Evolutionary conservation across 345 rosid genomes (phyloP), one percentile per base, ranked within the genome.

Genomic region (Melastoma malabathricum): DNA sequence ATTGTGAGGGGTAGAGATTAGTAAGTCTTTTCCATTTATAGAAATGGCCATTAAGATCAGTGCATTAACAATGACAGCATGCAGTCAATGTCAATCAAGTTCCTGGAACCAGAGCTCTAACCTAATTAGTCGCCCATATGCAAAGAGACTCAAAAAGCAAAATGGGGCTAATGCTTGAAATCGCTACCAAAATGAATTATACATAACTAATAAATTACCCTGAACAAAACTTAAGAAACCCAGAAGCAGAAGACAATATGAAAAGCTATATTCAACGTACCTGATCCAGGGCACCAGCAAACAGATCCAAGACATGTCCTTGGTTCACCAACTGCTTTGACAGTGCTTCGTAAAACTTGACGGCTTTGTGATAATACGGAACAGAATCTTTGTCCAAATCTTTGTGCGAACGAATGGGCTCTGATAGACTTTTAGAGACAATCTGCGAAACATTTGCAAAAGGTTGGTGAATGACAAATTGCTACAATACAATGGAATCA

Each of bases 211-310:
- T 43, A 51, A 3, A 16, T 51, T 18, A 10, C 55, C 14, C 20
- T 29, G 18, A 19, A 10, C 18, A 15, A 51, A 51, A 34, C 29
- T 49, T 10, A 51, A 29, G 12, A 34, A 44, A 9, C 23, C 44
- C 14, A n/a, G 19, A 51, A 31, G 41, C n/a, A 51, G 22, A 27
- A 51, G 54, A 41, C 6, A 13, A 10, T 51, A 12, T 34, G 14
- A 51, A 51, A 51, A 34, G 13, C 25, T 31, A 43, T 29, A n/a
- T 15, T 16, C 49, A 55, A 25, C 12, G 53, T 52, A 79, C 96
- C 94, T 87, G 98, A 75, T 87, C 98, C 56, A 80, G 84, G 18
- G 98, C 81, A 68, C 98, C 74, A 7, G 98, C 98, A 58, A 84
- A 92, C 59, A 92, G 79, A 79, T 92, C 95, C 16, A 92, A 95